Evolutionary conservation across 805 yeast genomes (phyloP), one percentile per base, ranked within the genome.

Genomic region (Suhomyces emberorum): DNA sequence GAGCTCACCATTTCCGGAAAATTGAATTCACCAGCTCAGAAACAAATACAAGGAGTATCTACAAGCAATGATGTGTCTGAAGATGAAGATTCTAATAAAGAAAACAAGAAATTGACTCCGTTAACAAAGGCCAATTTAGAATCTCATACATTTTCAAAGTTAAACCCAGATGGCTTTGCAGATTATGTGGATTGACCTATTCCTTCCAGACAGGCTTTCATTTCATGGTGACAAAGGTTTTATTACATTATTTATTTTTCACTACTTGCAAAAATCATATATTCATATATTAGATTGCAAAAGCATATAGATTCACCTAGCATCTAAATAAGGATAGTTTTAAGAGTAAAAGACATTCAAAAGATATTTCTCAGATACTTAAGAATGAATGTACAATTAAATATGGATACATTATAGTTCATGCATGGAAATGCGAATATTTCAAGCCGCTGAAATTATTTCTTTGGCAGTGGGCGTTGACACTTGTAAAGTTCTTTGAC

Each of bases 401-500:
- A n/a, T n/a, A n/a, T n/a, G n/a, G n/a, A n/a, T n/a, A n/a, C n/a
- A n/a, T n/a, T n/a, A n/a, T n/a, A n/a, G n/a, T n/a, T n/a, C n/a
- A n/a, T n/a, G n/a, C n/a, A n/a, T n/a, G n/a, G n/a, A n/a, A n/a
- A n/a, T n/a, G n/a, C n/a, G n/a, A n/a, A n/a, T n/a, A n/a, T n/a
- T n/a, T 20, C 22, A 20, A 20, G 8, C 22, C 7, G 22, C 7
- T 20, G 9, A 9, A 20, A 20, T 20, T 20, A 20, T 20, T 20
- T 20, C 8, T 7, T 20, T 20, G n/a, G n/a, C n/a, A n/a, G 23
- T 20, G 26, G 7, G 28, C 20, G 23, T 4, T 34, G 16, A 33
- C 56, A 50, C 48, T 74, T 78, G 47, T 63, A 72, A 52, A 93
- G 67, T 59, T 93, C 99, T 50, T 81, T 80, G 28, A 93, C 98